These are phyloP conservation scores for Podaxis carcinomalis DNA, from an alignment of 768 basidiomycete genomes.

Conservation along the genomic window DNA sequence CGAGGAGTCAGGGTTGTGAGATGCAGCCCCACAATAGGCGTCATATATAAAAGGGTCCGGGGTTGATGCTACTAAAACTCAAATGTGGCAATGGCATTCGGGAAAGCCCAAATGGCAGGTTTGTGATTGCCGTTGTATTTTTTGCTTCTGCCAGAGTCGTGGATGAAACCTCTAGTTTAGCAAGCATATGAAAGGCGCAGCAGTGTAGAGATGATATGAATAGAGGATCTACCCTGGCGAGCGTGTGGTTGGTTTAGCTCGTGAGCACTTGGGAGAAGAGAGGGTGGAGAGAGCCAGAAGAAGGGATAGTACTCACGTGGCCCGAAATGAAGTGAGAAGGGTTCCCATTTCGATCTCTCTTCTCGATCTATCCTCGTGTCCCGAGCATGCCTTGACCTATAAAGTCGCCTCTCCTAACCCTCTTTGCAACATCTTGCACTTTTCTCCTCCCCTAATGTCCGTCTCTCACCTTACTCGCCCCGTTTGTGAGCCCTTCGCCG, in stretches of 20 bases:
- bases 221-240: neutral
- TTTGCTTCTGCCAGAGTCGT: neutral
- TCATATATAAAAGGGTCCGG: neutral
- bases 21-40: neutral
- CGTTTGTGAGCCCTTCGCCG: neutral
- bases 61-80: neutral
- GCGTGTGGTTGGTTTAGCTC: neutral
- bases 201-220: neutral
- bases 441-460: constrained; percentile 7
- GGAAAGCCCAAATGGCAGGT: neutral
- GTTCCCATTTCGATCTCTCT: constrained; percentile 2
- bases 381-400: constrained; percentile 34
- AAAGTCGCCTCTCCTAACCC: constrained; percentile 39
- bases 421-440: neutral
- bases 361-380: constrained; percentile 28
- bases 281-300: neutral
- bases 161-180: neutral
- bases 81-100: neutral
- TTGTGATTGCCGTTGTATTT: neutral
- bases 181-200: neutral
- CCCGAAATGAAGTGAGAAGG: neutral
- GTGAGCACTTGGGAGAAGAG: neutral
- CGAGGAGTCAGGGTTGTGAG: neutral
- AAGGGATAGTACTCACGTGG: constrained; percentile 3
- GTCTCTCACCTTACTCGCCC: constrained; percentile 5